Base-by-base conservation (phyloP, 1,284 basidiomycete species). In the Peniophora sp. region DNA sequence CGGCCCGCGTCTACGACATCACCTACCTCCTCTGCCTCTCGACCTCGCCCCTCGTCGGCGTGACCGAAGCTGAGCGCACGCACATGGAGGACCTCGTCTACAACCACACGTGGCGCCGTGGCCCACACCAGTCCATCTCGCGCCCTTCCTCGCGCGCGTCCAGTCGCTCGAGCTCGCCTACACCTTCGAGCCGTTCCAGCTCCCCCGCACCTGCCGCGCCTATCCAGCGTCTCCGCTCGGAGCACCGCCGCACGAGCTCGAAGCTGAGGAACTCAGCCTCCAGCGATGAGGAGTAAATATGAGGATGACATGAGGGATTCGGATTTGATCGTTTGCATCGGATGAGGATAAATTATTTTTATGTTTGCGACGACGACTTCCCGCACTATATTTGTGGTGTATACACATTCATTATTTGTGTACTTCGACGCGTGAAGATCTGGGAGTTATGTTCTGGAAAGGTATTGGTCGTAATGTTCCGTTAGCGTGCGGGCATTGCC, bases 61-160 rank as follows among this genome's bases (percentile, higher is more conserved):
- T 45, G 20, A 20, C n/a, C 43, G 43, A 22, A 3, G 10, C 12
- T 15, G 43, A 23, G 20, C 20, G 23, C 14, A 22, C 43, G 10
- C 43, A 45, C 43, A 45, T 45, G 43, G 43, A 45, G 23, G 43
- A 45, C 23, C 17, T 45, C 23, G 43, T 45, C 23, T 24, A 8
- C 43, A 45, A 45, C 43, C 43, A 45, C 23, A 45, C 43, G 12
- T 45, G 43, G 43, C 43, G 43, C 43, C 43, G 43, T n/a, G 43
- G 43, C 43, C 43, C 43, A 11, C 43, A 45, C 20, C 20, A 24
- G 20, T 23, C 23, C 43, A 24, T 15, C 43, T 45, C 43, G 23
- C 43, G 43, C 23, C 22, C 43, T n/a, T 20, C 18, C 12, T 45
- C 43, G 10, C 43, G 43, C 23, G 37, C 37, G 37, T 32, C 27